Percentiles rank a stretch among this genome's conserved stretches.
Conservation (phyloP, 257 asterid species). For the Phtheirospermum japonicum region DNA sequence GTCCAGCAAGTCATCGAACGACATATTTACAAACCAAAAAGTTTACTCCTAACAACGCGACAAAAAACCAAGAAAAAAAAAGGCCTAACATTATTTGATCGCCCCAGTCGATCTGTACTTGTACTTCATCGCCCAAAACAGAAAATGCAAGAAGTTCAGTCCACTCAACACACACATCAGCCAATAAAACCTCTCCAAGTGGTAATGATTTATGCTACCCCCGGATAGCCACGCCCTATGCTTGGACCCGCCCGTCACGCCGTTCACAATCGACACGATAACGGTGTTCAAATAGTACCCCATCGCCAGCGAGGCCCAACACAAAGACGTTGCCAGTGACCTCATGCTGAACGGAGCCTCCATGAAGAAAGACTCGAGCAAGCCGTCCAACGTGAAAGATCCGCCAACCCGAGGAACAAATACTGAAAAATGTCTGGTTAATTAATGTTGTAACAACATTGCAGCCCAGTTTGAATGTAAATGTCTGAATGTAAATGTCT, state of each 20-base stretch:
- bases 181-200: conserved; percentile 81
- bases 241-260: conserved; percentile 47
- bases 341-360: conserved; percentile 83
- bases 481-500: too few relatives aligned
- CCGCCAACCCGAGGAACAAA: conserved; percentile 85
- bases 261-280: conserved; percentile 66
- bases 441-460: too few relatives aligned
- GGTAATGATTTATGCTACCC: conserved; percentile 55
- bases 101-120: conserved; percentile 47
- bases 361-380: conserved; percentile 89
- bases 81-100: neutral
- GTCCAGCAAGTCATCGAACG: too few relatives aligned
- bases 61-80: conserved; percentile 14
- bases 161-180: conserved; percentile 75
- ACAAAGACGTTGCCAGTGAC: conserved; percentile 80
- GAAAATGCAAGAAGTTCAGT: conserved; percentile 72
- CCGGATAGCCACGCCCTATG: conserved; percentile 73
- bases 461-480: too few relatives aligned
- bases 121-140: conserved; percentile 75
- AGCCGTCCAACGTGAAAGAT: conserved; percentile 87
- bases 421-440: too few relatives aligned
- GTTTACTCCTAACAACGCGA: too few relatives aligned
- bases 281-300: conserved; percentile 82
- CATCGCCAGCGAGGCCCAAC: conserved; percentile 81
- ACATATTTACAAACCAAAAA: conserved; percentile 30